Percentiles rank a stretch among this genome's conserved stretches.
Evolutionary conservation across 805 yeast genomes (phyloP).

Genomic region (Ogataea chonburiensis): DNA sequence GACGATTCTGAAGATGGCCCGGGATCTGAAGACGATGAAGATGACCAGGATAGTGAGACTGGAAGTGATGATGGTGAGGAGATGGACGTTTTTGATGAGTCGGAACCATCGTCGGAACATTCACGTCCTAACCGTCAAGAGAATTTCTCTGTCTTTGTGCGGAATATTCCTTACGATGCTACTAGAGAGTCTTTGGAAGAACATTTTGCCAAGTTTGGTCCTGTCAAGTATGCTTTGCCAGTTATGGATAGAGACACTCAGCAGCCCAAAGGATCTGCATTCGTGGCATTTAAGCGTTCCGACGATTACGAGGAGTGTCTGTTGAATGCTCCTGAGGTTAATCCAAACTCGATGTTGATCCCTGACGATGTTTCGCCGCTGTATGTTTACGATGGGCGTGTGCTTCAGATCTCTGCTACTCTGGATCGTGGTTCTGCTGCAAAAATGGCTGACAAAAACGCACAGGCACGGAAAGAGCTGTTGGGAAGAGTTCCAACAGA

Average conservation of each 20-base stretch:
- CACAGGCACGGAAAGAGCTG: constrained; percentile 67
- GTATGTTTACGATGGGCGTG: constrained; percentile 91
- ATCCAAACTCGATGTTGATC: constrained; percentile 62
- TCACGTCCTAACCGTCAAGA: constrained; percentile 58
- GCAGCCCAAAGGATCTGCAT: constrained; percentile 90
- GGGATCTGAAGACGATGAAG: constrained; percentile 34
- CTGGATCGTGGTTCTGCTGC: constrained; percentile 85
- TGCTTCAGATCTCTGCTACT: constrained; percentile 78
- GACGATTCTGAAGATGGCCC: constrained; percentile 37
- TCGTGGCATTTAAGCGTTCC: constrained; percentile 75
- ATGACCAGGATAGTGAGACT: constrained; percentile 29
- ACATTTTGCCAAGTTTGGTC: constrained; percentile 82
- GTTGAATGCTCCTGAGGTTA: constrained; percentile 71
- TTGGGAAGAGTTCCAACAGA: constrained; percentile 79
- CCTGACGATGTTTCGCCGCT: constrained; percentile 90
- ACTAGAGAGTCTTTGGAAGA: constrained; percentile 72
- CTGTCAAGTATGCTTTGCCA: constrained; percentile 89
- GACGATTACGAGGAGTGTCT: constrained; percentile 68
- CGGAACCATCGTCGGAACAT: constrained; percentile 24
- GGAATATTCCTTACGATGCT: constrained; percentile 94
- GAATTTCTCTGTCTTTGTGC: constrained; percentile 72
- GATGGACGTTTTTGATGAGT: constrained; percentile 29
- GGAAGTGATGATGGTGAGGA: constrained; percentile 22
- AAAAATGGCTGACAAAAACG: constrained; percentile 67
- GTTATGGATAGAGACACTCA: constrained; percentile 86